Base-by-base conservation (phyloP, 1,284 basidiomycete species). In the Tremellales sp. region DNA sequence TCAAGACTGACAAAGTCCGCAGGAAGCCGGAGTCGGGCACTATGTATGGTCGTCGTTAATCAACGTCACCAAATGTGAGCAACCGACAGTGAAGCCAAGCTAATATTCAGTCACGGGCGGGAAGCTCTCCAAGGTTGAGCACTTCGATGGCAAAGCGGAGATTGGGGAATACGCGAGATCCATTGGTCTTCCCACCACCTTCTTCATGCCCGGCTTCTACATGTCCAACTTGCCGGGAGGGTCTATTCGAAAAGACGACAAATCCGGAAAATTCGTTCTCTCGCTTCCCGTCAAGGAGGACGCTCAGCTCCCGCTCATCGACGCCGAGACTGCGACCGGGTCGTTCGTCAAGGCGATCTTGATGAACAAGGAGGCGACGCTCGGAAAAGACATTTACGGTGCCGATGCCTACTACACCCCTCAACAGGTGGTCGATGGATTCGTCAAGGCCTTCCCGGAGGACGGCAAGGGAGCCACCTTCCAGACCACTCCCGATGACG, bases 291-390 rank as follows among this genome's bases (percentile, higher is more conserved):
- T 43, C 42, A 35, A 48, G 9, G 29, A 26, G 1, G 50, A 57
- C 39, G 25, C 55, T 4, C 38, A 47, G 21, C 39, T 58, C 40
- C 58, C 58, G 18, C 18, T 58, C 13, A 33, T 58, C 29, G 56
- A 57, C 31, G 43, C 44, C 22, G 51, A 31, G 12, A 31, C 22
- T 18, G 58, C 58, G 34, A 60, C 58, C 5, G 58, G 58, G 28
- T 55, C 56, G 32, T 60, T 51, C 47, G 51, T 60, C 53, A 54
- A 53, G 43, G 45, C 50, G 4, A 58, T 58, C 39, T 40, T 60
- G 13, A 14, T 53, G 14, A 46, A 57, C 40, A 36, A 40, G 12
- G 50, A 56, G 10, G 38, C 29, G 8, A 47, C 47, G 2, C 40
- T 60, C 14, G 53, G 54, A 9, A 56, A 58, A 38, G 29, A 40